Evolutionary conservation across 768 basidiomycete species (phyloP).

Genomic region (Terana coerulea): DNA sequence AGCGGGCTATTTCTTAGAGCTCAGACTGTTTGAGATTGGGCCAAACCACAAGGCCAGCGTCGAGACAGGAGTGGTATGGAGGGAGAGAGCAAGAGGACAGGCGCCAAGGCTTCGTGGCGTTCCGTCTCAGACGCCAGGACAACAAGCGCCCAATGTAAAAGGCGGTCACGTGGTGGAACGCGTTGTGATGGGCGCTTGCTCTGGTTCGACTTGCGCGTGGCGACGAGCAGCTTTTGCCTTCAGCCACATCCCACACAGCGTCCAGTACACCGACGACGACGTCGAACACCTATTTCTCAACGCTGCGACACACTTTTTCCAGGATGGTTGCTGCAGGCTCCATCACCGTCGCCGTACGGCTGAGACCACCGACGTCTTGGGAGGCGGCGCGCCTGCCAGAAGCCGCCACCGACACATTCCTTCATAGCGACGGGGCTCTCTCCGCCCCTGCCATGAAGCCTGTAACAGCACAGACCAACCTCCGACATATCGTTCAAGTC

Average conservation of each 20-base stretch:
- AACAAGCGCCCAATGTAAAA: too few species aligned
- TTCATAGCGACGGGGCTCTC: constrained; percentile 85
- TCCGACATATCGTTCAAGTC: constrained; percentile 80
- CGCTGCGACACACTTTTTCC: neutral
- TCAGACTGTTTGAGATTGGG: too few species aligned
- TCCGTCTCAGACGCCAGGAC: neutral
- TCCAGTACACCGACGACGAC: neutral
- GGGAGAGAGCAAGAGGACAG: too few species aligned
- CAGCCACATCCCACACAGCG: neutral
- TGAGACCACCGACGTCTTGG: constrained; percentile 81
- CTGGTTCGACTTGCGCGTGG: constrained; percentile 4
- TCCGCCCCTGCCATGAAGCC: constrained; percentile 54
- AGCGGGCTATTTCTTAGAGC: neutral
- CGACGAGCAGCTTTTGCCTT: neutral
- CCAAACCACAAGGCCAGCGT: neutral
- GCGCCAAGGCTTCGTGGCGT: neutral
- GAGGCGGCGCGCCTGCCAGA: constrained; percentile 85
- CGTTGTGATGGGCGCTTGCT: constrained; percentile 2
- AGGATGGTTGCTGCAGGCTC: constrained; percentile 81
- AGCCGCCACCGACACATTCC: constrained; percentile 60
- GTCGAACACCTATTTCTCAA: neutral
- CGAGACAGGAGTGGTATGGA: too few species aligned
- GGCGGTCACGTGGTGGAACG: constrained; percentile 1
- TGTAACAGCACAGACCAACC: constrained; percentile 48
- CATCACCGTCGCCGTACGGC: constrained; percentile 88